A percentile compares a stretch with the other conserved stretches of the same genome.
Evolutionary conservation across 1,284 basidiomycete species (phyloP).

Genomic region (Xerocomus alliaceus): DNA sequence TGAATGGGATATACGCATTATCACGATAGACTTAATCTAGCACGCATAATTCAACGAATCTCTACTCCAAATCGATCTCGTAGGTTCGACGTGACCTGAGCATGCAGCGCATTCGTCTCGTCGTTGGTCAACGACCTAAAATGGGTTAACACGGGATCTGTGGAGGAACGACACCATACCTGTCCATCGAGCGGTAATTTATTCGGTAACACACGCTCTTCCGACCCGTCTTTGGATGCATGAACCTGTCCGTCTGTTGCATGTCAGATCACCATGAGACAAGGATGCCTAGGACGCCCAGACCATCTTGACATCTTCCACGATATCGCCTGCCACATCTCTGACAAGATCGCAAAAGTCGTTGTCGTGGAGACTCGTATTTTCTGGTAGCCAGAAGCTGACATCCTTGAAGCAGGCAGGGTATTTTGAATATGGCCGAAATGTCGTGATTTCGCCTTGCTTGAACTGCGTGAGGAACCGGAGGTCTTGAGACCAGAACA

Average conservation of each 20-base stretch:
- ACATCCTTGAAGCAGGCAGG: conserved; percentile 90
- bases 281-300: conserved; percentile 29
- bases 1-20: conserved; percentile 28
- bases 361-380: conserved; percentile 81
- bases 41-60: conserved; percentile 64
- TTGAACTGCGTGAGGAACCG: conserved; percentile 91
- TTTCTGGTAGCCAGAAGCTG: conserved; percentile 84
- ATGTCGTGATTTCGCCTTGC: conserved; percentile 75
- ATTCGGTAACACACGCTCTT: conserved; percentile 89
- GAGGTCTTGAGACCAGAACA: conserved; percentile 94
- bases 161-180: conserved; percentile 49
- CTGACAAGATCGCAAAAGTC: conserved; percentile 96
- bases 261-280: conserved; percentile 15
- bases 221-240: conserved; percentile 86
- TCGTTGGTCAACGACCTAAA: conserved; percentile 86
- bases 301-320: conserved; percentile 89
- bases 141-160: not conserved
- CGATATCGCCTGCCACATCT: conserved; percentile 90
- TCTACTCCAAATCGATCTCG: conserved; percentile 74
- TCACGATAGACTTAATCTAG: conserved; percentile 45
- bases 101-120: conserved; percentile 85
- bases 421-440: conserved; percentile 90
- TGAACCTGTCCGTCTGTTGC: conserved; percentile 87
- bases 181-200: conserved; percentile 97
- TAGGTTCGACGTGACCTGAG: conserved; percentile 58